Conservation (phyloP, 1,284 basidiomycete species). For the Melampsora americana region DNA sequence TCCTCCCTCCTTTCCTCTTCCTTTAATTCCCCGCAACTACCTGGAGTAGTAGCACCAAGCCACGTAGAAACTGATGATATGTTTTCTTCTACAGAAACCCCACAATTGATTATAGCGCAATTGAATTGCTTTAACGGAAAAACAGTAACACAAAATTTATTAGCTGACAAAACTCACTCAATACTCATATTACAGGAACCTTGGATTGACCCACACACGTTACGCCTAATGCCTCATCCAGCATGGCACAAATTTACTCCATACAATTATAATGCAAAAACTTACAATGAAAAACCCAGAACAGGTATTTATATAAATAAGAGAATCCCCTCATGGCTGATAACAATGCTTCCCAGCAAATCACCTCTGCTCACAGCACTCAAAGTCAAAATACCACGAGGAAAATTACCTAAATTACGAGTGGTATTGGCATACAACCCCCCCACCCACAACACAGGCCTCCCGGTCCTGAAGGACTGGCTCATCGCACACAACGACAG, state of each 20-base stretch:
- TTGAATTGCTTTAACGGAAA: background rate
- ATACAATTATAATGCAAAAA: background rate
- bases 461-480: background rate
- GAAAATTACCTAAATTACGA: background rate
- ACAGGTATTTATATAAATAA: background rate
- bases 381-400: background rate
- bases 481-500: background rate
- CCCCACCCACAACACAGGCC: background rate
- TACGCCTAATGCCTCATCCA: background rate
- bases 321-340: background rate
- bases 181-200: conserved; percentile 12
- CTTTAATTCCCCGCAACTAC: no score
- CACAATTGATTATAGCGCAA: background rate
- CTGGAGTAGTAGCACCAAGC: no score
- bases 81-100: no score
- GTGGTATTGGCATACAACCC: background rate
- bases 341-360: background rate
- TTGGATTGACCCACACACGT: conserved; percentile 5
- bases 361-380: background rate
- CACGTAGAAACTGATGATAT: no score
- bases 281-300: background rate
- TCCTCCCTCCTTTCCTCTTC: no score
- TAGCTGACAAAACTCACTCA: background rate
- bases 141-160: background rate
- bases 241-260: background rate